Percentiles rank a stretch among this genome's conserved stretches.
These are phyloP conservation scores for Lactarius akahatsu DNA, from an alignment of 768 basidiomycete genomes.

Conservation along the genomic window DNA sequence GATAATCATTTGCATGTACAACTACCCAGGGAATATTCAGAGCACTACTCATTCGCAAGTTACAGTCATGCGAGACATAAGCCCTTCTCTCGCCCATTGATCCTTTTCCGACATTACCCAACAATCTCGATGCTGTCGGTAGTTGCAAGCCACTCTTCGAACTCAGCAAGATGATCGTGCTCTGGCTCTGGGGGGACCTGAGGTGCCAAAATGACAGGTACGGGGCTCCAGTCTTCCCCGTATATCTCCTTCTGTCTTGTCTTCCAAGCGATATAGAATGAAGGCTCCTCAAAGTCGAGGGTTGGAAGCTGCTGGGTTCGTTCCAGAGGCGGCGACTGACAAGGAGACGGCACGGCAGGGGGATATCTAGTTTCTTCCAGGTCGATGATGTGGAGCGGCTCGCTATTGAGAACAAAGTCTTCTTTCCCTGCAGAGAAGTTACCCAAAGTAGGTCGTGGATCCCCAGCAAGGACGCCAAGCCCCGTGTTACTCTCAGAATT, in stretches of 20 bases:
- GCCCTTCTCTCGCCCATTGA: not conserved
- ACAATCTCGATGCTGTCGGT: constrained; percentile 25
- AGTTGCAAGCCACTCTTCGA: constrained; percentile 42
- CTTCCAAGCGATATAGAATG: constrained; percentile 23
- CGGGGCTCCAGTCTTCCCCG: constrained; percentile 21
- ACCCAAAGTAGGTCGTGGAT: not conserved
- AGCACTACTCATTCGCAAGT: not conserved
- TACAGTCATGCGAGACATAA: not conserved
- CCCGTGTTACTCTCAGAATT: constrained; percentile 3
- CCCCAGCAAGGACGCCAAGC: not conserved
- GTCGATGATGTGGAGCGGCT: constrained; percentile 34
- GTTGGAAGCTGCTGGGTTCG: constrained; percentile 3
- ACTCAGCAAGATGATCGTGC: constrained; percentile 58
- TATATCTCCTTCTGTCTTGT: constrained; percentile 13
- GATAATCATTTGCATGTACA: not conserved
- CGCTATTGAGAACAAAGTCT: constrained; percentile 38
- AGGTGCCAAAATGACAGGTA: not conserved
- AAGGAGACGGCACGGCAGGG: not conserved
- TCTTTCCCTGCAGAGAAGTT: constrained; percentile 7
- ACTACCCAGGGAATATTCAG: not conserved
- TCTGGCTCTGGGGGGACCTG: constrained; percentile 1
- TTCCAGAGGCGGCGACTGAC: constrained; percentile 1
- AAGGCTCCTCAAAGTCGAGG: constrained; percentile 18
- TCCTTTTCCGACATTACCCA: not conserved
- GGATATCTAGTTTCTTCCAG: constrained; percentile 9